Evolutionary conservation across 768 basidiomycete genomes (phyloP), one percentile per base, ranked within the genome.

Genomic region (Rhizopogon vinicolor): DNA sequence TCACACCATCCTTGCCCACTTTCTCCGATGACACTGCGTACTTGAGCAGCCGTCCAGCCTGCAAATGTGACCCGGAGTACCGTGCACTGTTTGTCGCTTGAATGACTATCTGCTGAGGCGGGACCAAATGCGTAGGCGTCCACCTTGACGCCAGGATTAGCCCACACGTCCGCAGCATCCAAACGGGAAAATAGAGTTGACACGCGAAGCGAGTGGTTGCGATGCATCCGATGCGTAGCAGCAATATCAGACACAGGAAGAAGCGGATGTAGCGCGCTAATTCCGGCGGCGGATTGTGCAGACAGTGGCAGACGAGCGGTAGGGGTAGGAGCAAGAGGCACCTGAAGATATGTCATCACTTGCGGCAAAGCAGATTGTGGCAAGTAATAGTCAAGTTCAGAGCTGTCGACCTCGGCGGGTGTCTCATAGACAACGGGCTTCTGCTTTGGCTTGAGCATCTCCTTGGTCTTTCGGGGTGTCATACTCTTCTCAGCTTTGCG

Each of bases 261-360:
- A 12, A 86, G 68, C 1, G 64, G 64, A 44, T 72, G 69, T 13
- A 58, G 57, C 14, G 44, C 22, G 7, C 60, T 60, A 31, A 60
- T 44, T 7, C 54, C 57, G 3, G 54, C 12, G 19, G 60, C 58
- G 10, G 63, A 65, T 46, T 56, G 67, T 43, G 55, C 68, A 48
- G 72, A 72, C 51, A 91, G 75, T 3, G 89, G 89, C 9, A 82
- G 67, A n/a, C 85, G 84, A 4, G 77, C 66, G 0, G 84, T 82
- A 7, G 89, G 86, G 2, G 86, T 87, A 1, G 91, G 89, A 0
- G 85, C 86, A 56, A 93, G 80, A 51, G 91, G 89, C 31, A 93
- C 78, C 48, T 89, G 78, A 49, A 93, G 82, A 60, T 76, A 77
- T 8, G 90, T 89, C 10, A 80, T 84, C 4, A 86, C 81, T 5